Conservation (phyloP, 2,329 filamentous ascomycete genomes). For the Neofusicoccum kwambonambiense region DNA sequence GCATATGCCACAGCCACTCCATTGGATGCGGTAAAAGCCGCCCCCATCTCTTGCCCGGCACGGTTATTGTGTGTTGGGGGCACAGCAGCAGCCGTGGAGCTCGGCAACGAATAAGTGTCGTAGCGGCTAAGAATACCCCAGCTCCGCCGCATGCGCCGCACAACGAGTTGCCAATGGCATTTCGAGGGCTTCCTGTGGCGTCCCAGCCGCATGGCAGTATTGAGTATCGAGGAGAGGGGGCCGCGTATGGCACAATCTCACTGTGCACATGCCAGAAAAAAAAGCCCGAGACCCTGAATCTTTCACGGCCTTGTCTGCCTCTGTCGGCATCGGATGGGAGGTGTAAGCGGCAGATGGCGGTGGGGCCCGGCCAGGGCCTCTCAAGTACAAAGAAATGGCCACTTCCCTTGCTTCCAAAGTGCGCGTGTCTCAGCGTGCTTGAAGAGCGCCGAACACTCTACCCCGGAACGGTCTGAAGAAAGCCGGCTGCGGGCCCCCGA, state of each 20-base stretch:
- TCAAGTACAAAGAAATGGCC: neutral
- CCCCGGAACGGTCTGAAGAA: neutral
- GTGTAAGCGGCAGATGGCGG: neutral
- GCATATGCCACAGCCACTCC: neutral
- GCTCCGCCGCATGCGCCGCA: no score
- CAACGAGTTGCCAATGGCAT: neutral
- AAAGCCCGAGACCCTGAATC: neutral
- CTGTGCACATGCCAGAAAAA: neutral
- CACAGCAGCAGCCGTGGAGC: neutral
- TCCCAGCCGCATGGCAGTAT: neutral
- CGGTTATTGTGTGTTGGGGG: neutral
- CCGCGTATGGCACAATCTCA: neutral
- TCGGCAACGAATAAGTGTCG: neutral
- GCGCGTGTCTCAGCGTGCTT: neutral
- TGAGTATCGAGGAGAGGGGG: neutral
- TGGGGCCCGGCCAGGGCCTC: neutral
- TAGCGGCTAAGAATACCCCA: neutral
- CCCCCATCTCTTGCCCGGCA: neutral
- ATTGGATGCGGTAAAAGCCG: neutral
- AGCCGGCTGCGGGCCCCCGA: neutral
- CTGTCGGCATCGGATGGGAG: neutral
- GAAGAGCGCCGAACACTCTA: neutral
- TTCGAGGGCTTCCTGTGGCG: neutral
- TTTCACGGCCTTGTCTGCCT: neutral
- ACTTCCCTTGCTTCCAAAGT: neutral